phyloP scores from a whole-genome alignment of 164 flowering plant genomes.

The Annona squamosa region DNA sequence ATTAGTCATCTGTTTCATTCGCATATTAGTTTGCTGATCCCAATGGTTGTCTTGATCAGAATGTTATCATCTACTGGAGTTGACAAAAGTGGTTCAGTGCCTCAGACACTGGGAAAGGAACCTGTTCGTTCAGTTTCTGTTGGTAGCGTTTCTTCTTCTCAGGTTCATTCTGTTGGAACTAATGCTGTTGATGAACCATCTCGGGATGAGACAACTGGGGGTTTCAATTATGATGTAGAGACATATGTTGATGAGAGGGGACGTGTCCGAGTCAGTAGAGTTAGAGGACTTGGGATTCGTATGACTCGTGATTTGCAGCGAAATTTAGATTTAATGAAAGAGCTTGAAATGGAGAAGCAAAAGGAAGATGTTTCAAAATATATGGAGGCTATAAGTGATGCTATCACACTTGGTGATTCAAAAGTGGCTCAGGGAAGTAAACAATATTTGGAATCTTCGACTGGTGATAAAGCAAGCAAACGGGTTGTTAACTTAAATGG shows the following conservation, averaged over 20 bases:
- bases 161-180: conserved; percentile 22
- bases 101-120: conserved; percentile 12
- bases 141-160: conserved; percentile 14
- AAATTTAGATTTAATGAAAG: conserved; percentile 86
- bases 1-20: not conserved
- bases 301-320: conserved; percentile 93
- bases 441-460: conserved; percentile 16
- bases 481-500: conserved; percentile 16
- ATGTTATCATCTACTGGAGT: conserved; percentile 46
- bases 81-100: conserved; percentile 26
- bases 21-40: not conserved
- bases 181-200: conserved; percentile 25
- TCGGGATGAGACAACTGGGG: conserved; percentile 24
- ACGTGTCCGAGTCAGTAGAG: conserved; percentile 61
- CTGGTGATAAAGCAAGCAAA: conserved; percentile 11
- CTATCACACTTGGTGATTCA: conserved; percentile 2
- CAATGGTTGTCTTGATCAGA: conserved; percentile 29
- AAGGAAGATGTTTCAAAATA: conserved; percentile 12
- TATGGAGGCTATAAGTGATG: conserved; percentile 11
- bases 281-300: conserved; percentile 81
- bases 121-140: conserved; percentile 17
- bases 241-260: conserved; percentile 88
- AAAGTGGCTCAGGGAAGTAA: conserved; percentile 13
- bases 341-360: conserved; percentile 47
- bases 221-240: conserved; percentile 43